Conservation (phyloP, 306 rosid species). For the Erythrophleum fordii region DNA sequence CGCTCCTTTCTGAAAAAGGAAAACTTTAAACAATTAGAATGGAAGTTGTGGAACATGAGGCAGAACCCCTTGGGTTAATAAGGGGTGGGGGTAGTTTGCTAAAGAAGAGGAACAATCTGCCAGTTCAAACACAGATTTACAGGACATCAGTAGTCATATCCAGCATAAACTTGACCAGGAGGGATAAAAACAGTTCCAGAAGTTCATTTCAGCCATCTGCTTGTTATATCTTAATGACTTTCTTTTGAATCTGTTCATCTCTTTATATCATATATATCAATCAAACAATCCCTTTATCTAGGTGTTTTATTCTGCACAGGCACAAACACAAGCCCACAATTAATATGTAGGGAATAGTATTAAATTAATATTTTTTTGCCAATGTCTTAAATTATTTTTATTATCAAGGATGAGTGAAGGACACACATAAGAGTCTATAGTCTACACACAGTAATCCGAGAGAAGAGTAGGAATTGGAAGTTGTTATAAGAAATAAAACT, state of each 20-base stretch:
- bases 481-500: not conserved
- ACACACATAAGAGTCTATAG: not conserved
- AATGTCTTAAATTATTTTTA: not conserved
- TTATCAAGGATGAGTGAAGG: not conserved
- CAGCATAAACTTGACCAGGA: not conserved
- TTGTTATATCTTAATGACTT: not conserved
- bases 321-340: not conserved
- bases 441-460: conserved; percentile 15
- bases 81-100: not conserved
- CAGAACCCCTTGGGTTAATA: conserved; percentile 3
- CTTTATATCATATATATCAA: not conserved
- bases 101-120: not conserved
- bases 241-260: not conserved
- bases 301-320: not conserved
- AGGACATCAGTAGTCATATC: conserved; percentile 9
- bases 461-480: not conserved
- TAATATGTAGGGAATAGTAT: not conserved
- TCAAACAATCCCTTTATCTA: not conserved
- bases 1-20: conserved; percentile 74
- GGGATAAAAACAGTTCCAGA: not conserved
- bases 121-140: not conserved
- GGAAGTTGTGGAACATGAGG: not conserved
- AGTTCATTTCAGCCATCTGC: conserved; percentile 21
- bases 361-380: too few species aligned
- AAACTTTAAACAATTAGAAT: conserved; percentile 11